Evolutionary conservation across 140 eudicot species (phyloP), one percentile per base, ranked within the genome.

Genomic region (Bidens hawaiensis): DNA sequence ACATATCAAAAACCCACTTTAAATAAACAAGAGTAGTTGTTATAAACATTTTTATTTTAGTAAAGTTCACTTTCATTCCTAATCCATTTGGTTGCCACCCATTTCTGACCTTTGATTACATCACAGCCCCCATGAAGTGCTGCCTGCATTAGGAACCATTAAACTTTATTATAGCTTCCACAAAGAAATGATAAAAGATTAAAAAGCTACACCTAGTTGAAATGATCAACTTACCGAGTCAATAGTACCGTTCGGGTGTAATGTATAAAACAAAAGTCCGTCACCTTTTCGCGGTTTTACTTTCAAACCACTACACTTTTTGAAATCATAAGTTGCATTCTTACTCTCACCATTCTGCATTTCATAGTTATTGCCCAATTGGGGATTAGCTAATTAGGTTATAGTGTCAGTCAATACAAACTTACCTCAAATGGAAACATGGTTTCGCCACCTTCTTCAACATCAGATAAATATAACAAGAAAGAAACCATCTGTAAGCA

Each of bases 21-120:
- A n/a, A n/a, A n/a, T n/a, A n/a, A n/a, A n/a, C n/a, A n/a, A n/a
- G n/a, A n/a, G n/a, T n/a, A n/a, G n/a, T n/a, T n/a, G n/a, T n/a
- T n/a, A n/a, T n/a, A n/a, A n/a, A n/a, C n/a, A n/a, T n/a, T n/a
- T n/a, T n/a, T n/a, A n/a, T n/a, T 8, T 69, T 50, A 86, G 17
- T 84, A 88, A 22, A 54, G 75, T 64, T 88, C 86, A 42, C 55
- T 90, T 75, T 88, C 79, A 74, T 85, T 82, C 65, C 99, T 79
- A 62, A 93, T 81, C 99, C 99, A 93, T 80, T 93, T 93, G 6
- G 99, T 93, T 45, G 99, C 97, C 43, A 93, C 99, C 99, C 99
- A 93, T 79, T 93, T 93, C 68, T 88, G 78, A 71, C 99, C 99
- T 81, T 69, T 83, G 27, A 85, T 71, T 13, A 93, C 99, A 15